Evolutionary conservation across 2,329 filamentous ascomycete species (phyloP).

Genomic region (Pseudogymnoascus sp.): DNA sequence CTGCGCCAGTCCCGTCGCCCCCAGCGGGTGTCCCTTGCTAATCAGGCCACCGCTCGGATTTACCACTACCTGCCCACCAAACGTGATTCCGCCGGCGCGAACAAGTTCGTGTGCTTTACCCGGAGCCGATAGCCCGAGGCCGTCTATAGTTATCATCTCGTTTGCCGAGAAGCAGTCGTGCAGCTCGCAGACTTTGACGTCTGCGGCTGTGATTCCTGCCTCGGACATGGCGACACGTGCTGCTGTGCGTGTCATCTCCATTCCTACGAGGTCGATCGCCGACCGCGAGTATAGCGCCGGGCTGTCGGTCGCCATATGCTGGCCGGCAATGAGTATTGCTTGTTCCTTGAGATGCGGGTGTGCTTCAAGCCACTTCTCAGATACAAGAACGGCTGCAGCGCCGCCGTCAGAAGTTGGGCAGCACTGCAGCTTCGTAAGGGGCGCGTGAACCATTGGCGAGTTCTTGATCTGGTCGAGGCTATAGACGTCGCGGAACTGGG

Average conservation of each 20-base stretch:
- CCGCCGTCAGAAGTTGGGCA: slow-evolving; percentile 92
- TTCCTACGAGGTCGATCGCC: slow-evolving; percentile 83
- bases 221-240: slow-evolving; percentile 62
- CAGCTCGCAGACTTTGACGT: slow-evolving; percentile 83
- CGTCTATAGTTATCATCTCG: slow-evolving; percentile 85
- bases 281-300: slow-evolving; percentile 70
- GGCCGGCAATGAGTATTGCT: slow-evolving; percentile 81
- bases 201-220: slow-evolving; percentile 59
- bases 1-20: slow-evolving; percentile 85
- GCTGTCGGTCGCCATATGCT: slow-evolving; percentile 78
- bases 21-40: slow-evolving; percentile 86
- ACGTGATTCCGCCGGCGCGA: slow-evolving; percentile 79
- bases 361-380: slow-evolving; percentile 78
- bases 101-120: slow-evolving; percentile 92
- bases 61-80: slow-evolving; percentile 63
- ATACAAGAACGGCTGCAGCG: slow-evolving; percentile 82
- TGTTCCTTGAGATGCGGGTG: slow-evolving; percentile 74
- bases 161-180: slow-evolving; percentile 97
- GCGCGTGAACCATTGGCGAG: slow-evolving; percentile 71
- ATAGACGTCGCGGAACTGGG: slow-evolving; percentile 93
- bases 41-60: slow-evolving; percentile 90
- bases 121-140: slow-evolving; percentile 66
- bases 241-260: slow-evolving; percentile 72
- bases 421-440: slow-evolving; percentile 96
- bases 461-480: slow-evolving; percentile 73